Conservation (phyloP, 768 basidiomycete genomes). For the Cystobasidium tubakii region DNA sequence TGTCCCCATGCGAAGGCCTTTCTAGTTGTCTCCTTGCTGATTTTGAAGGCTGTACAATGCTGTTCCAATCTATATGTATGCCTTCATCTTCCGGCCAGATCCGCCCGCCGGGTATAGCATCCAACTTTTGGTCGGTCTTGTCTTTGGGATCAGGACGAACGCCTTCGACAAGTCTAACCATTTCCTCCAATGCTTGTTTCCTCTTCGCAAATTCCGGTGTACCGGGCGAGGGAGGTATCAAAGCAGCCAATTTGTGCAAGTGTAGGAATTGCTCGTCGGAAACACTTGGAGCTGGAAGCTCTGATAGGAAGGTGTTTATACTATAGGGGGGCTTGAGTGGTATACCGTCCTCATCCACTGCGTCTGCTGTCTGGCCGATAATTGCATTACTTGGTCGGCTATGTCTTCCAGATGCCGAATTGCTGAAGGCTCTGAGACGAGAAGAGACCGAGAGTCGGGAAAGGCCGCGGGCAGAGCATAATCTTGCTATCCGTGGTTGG, state of each 20-base stretch:
- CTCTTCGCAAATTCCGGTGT: constrained; percentile 3
- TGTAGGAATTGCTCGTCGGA: constrained; percentile 38
- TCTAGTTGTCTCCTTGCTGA: too few species aligned
- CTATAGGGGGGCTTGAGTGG: constrained; percentile 38
- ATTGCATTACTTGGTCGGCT: not conserved
- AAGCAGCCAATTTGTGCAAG: constrained; percentile 40
- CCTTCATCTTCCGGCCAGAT: constrained; percentile 34
- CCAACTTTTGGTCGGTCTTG: not conserved
- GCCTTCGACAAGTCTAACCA: constrained; percentile 33
- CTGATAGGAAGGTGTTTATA: constrained; percentile 30
- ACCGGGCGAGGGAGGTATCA: constrained; percentile 33
- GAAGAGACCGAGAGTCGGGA: not conserved
- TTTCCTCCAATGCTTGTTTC: constrained; percentile 5
- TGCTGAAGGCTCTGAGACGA: too few species aligned
- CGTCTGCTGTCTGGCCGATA: not conserved
- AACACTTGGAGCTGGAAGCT: constrained; percentile 28
- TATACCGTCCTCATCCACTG: constrained; percentile 39
- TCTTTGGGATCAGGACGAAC: not conserved
- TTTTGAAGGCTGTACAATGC: not conserved
- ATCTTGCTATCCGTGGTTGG: not conserved
- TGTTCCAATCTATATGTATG: constrained; percentile 12
- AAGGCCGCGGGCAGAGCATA: not conserved
- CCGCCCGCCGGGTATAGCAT: constrained; percentile 19
- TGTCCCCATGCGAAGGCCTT: too few species aligned
- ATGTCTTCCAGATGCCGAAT: not conserved